These are phyloP conservation scores for Diutina rugosa DNA, from an alignment of 1,139 yeast species.

Conservation along the genomic window DNA sequence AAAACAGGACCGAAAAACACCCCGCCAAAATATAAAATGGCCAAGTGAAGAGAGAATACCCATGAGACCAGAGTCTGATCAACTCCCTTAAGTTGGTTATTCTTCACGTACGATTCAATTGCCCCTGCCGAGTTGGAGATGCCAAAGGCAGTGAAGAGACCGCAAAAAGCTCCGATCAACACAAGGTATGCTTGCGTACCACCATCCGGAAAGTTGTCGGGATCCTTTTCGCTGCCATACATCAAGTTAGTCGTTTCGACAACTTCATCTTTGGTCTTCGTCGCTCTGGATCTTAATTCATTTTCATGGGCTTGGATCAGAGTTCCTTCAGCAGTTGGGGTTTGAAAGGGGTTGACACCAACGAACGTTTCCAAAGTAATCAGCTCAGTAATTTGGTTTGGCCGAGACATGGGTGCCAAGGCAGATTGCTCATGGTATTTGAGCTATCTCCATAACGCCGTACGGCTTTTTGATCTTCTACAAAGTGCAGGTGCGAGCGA, in stretches of 20 bases:
- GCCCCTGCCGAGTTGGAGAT: constrained; percentile 7
- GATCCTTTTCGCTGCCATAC: constrained; percentile 4
- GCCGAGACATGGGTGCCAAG: not conserved
- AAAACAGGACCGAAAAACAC: constrained; percentile 51
- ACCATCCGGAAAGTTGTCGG: constrained; percentile 1
- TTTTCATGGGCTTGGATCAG: not conserved
- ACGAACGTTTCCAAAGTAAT: not conserved
- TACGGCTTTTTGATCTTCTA: not conserved
- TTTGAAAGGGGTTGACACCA: not conserved
- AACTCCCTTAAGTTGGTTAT: constrained; percentile 5
- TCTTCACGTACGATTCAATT: constrained; percentile 6
- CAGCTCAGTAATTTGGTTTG: not conserved
- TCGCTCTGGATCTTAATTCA: not conserved
- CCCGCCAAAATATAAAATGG: constrained; percentile 44
- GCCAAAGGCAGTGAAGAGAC: constrained; percentile 4
- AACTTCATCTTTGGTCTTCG: not conserved
- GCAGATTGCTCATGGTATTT: not conserved
- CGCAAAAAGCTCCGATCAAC: not conserved
- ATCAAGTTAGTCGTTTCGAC: not conserved
- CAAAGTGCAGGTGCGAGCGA: not conserved
- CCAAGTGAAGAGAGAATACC: constrained; percentile 48
- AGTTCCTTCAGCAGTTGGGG: not conserved
- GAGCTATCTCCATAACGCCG: not conserved
- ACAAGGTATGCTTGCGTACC: not conserved
- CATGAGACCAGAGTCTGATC: constrained; percentile 25